phyloP scores from a whole-genome alignment of 129 eudicot genomes.

The Helianthus tuberosus region DNA sequence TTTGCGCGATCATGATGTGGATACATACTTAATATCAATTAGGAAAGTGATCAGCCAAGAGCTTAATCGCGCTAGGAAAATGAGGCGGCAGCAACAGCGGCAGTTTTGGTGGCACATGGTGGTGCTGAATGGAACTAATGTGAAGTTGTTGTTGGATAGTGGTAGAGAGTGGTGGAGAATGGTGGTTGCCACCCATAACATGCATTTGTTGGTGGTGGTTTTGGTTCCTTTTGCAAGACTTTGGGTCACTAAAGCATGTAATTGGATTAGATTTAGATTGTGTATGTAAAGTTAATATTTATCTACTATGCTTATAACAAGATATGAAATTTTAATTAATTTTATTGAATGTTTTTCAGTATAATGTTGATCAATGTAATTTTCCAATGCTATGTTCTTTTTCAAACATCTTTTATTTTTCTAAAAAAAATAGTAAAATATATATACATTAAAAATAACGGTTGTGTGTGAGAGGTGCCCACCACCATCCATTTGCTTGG shows the following conservation, averaged over 20 bases:
- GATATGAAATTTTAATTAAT: neutral
- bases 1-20: constrained; percentile 78
- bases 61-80: constrained; percentile 51
- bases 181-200: constrained; percentile 56
- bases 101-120: constrained; percentile 65
- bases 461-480: no score
- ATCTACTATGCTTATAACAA: neutral
- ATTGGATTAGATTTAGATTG: constrained; percentile 25
- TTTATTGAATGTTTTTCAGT: neutral
- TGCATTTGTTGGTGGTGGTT: constrained; percentile 68
- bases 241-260: constrained; percentile 31
- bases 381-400: no score
- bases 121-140: constrained; percentile 33
- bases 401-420: no score
- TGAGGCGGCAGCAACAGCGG: constrained; percentile 44
- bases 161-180: constrained; percentile 62
- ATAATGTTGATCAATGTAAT: neutral
- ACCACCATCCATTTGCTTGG: no score
- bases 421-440: no score
- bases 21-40: constrained; percentile 59
- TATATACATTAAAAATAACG: no score
- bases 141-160: constrained; percentile 46
- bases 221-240: constrained; percentile 53
- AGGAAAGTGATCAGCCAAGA: constrained; percentile 72
- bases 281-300: neutral